Base-by-base conservation (phyloP, 768 basidiomycete species). In the Chlorophyllum brunneum region DNA sequence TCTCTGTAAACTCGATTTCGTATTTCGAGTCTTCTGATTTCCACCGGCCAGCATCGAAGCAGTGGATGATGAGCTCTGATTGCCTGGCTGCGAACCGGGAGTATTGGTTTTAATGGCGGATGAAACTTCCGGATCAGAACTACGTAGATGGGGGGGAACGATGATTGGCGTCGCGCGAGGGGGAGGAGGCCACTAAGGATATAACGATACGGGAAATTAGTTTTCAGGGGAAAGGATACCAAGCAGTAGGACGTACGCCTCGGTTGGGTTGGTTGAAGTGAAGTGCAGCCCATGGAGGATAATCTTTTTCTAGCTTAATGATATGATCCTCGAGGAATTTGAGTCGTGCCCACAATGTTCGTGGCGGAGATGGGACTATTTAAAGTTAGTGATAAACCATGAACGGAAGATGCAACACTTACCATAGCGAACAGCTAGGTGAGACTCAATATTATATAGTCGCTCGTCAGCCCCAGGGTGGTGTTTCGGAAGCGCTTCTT, bases 231-330 rank as follows among this genome's bases (percentile, higher is more conserved):
- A 42, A n/a, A 33, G 23, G 50, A 51, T 2, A 18, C 7, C 41
- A 26, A 26, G 26, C 4, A 26, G 50, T 4, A 76, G n/a, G n/a
- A n/a, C 86, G 42, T 68, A 92, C 90, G 23, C 83, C 86, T 52
- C 90, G 81, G 59, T 82, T 77, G 2, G 90, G 90, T 62, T 92
- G 89, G 51, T 87, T 90, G 64, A 92, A 92, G 62, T 92, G 89
- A n/a, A 92, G 69, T 6, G 89, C 88, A 0, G 89, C 87, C 89
- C 89, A 92, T 4, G 89, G 87, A 2, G 89, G 89, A 60, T 88
- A 91, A 47, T 90, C 88, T 59, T 81, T 87, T 64, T 92, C 89
- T 1, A 92, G 72, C 44, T 76, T 77, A 31, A 86, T 74, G 54
- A 92, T 77, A 59, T 91, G 88, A 31, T 89, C 85, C 64, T 92